Conservation (phyloP, 1,284 basidiomycete species). For the Inonotus obliquus region DNA sequence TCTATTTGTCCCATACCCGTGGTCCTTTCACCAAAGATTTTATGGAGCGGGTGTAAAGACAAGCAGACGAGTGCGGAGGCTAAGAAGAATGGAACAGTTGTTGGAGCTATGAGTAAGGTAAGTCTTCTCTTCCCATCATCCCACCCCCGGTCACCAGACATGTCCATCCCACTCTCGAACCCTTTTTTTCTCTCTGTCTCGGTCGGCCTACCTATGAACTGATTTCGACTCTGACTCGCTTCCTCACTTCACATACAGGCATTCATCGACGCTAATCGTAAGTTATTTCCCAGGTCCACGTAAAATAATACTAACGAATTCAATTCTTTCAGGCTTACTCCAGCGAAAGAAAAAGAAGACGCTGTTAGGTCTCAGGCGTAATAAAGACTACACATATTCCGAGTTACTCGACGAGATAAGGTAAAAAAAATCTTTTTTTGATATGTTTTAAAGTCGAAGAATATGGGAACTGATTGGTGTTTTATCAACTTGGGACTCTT, state of each 20-base stretch:
- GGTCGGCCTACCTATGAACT: no score
- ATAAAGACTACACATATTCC: background rate
- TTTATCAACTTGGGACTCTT: no score
- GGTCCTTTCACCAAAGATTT: constrained; percentile 38
- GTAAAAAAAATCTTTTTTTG: no score
- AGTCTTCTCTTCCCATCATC: constrained; percentile 23
- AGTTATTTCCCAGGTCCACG: background rate
- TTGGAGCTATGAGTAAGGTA: constrained; percentile 84
- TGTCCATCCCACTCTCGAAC: background rate
- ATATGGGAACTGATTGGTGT: no score
- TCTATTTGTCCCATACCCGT: no score
- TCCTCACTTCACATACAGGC: background rate
- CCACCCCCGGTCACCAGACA: no score
- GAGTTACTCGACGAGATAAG: background rate
- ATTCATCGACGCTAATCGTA: constrained; percentile 8
- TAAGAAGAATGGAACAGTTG: constrained; percentile 71
- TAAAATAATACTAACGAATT: background rate
- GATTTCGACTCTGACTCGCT: no score
- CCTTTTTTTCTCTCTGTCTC: background rate
- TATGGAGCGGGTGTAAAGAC: constrained; percentile 90
- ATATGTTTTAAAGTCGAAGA: no score
- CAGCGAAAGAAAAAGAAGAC: background rate
- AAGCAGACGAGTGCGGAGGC: constrained; percentile 91
- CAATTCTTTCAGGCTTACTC: background rate
- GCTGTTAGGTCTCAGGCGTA: no score